phyloP scores from a whole-genome alignment of 805 yeast genomes.

The Starmerella stellata region DNA sequence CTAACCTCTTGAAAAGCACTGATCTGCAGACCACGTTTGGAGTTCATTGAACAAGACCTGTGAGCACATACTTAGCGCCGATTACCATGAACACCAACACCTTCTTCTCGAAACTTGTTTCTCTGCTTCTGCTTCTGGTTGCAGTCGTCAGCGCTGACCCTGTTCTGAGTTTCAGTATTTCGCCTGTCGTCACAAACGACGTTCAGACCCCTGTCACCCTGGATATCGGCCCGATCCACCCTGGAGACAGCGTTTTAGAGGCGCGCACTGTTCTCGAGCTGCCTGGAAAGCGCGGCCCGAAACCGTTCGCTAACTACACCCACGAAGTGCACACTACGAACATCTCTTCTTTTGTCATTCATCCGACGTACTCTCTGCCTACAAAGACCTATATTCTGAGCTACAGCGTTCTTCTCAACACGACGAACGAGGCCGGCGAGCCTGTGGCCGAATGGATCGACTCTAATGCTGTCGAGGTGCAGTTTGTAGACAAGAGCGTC shows the following conservation, averaged over 20 bases:
- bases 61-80: no score
- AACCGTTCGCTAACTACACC: constrained; percentile 8
- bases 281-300: constrained; percentile 13
- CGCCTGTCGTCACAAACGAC: background rate
- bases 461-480: constrained; percentile 22
- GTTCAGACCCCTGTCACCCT: background rate
- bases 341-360: background rate
- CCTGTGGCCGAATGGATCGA: constrained; percentile 8
- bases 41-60: no score
- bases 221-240: background rate
- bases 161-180: background rate
- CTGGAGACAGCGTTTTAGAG: background rate
- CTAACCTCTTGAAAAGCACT: no score
- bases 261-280: constrained; percentile 9
- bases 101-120: no score
- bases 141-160: background rate
- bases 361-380: constrained; percentile 12
- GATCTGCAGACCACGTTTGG: no score
- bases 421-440: constrained; percentile 12
- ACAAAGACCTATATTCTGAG: constrained; percentile 35
- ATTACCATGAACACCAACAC: no score
- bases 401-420: constrained; percentile 29
- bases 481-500: constrained; percentile 45
- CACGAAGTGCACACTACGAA: constrained; percentile 1
- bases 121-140: no score